Base-by-base conservation (phyloP, 2,329 filamentous ascomycete genomes). In the Phialemonium atrogriseum region DNA sequence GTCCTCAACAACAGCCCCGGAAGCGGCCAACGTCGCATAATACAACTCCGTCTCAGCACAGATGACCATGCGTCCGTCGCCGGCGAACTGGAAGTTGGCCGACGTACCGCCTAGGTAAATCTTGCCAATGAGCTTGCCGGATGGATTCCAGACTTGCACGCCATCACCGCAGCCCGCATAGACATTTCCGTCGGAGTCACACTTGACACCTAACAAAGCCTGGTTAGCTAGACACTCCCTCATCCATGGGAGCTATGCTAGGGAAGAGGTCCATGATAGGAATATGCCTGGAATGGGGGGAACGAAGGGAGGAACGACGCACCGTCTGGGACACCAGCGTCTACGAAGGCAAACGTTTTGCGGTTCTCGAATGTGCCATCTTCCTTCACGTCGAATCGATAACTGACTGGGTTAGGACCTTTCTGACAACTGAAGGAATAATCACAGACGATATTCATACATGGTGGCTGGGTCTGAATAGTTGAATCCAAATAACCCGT, bases 251-350 rank as follows among this genome's bases (percentile, higher is more conserved):
- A n/a, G n/a, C n/a, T n/a, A n/a, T n/a, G n/a, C n/a, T n/a, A n/a
- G n/a, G n/a, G n/a, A n/a, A n/a, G n/a, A n/a, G n/a, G n/a, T n/a
- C n/a, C n/a, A n/a, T n/a, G n/a, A n/a, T n/a, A n/a, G n/a, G n/a
- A n/a, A n/a, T n/a, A n/a, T n/a, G n/a, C n/a, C n/a, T n/a, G n/a
- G n/a, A n/a, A n/a, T n/a, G n/a, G n/a, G n/a, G n/a, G n/a, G n/a
- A n/a, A n/a, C n/a, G n/a, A n/a, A n/a, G n/a, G n/a, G n/a, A n/a
- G n/a, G n/a, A n/a, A n/a, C n/a, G n/a, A n/a, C n/a, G n/a, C n/a
- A 54, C 78, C 77, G 40, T 82, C 77, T 0, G 77, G 73, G 3
- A 74, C 55, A 3, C 71, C 68, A 2, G 59, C 47, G 27, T 68
- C 60, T 3, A 60, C 56, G 38, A 66, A 77, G 0, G 77, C 73